Percentiles rank a stretch among this genome's conserved stretches.
Evolutionary conservation across 768 basidiomycete genomes (phyloP).

Genomic region (Ramaria rubella): DNA sequence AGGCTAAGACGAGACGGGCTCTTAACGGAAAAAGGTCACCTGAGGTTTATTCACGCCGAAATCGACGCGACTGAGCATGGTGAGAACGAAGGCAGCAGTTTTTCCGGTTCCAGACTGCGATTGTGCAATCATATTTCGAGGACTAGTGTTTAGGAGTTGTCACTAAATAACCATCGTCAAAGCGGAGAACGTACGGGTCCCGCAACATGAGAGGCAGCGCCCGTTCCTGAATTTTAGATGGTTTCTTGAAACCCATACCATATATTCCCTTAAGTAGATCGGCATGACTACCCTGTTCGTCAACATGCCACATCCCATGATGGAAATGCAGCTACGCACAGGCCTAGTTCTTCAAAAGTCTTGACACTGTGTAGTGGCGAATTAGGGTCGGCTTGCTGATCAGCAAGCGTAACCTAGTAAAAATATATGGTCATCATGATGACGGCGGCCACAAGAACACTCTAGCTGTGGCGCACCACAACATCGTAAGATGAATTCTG

Average conservation of each 20-base stretch:
- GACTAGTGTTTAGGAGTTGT: conserved; percentile 41
- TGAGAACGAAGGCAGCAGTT: conserved; percentile 95
- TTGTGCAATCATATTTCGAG: conserved; percentile 98
- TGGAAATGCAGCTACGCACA: conserved; percentile 49
- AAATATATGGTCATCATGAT: background rate
- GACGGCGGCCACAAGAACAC: background rate
- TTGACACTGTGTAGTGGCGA: conserved; percentile 94
- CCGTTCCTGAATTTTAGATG: conserved; percentile 97
- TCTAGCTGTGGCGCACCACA: conserved; percentile 40
- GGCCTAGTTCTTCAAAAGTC: conserved; percentile 89
- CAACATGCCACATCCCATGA: background rate
- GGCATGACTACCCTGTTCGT: conserved; percentile 47
- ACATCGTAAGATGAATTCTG: conserved; percentile 81
- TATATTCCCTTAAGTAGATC: conserved; percentile 93
- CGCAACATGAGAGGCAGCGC: conserved; percentile 85
- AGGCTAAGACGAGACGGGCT: background rate
- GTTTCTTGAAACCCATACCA: conserved; percentile 93
- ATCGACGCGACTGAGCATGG: conserved; percentile 94
- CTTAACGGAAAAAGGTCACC: conserved; percentile 35
- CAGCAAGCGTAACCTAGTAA: conserved; percentile 84
- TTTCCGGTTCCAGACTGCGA: conserved; percentile 99
- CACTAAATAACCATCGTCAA: background rate
- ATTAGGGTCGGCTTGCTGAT: conserved; percentile 91
- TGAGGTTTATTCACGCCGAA: conserved; percentile 78
- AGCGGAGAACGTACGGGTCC: conserved; percentile 62